Conservation (phyloP, 139 green algal species). For the Chloropicon primus region DNA sequence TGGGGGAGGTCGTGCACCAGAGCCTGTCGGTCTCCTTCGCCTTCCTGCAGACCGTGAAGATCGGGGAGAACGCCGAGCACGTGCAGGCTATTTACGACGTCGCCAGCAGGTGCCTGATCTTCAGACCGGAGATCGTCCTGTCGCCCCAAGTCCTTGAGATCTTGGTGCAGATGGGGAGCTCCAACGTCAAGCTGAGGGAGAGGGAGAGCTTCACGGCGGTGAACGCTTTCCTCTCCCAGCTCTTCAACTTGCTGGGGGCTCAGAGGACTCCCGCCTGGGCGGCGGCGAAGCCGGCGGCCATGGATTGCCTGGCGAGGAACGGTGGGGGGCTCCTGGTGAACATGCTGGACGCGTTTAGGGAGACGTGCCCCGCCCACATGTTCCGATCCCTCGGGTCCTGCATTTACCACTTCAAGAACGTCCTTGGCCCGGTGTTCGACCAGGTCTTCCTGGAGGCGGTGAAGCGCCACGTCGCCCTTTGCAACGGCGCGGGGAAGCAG, state of each 20-base stretch:
- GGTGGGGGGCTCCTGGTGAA: constrained; percentile 21
- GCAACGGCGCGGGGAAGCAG: too few species aligned
- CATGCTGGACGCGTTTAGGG: constrained; percentile 29
- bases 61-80: constrained; percentile 22
- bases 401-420: background rate
- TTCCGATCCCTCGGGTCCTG: constrained; percentile 23
- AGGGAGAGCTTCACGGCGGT: constrained; percentile 28
- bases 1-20: background rate
- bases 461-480: background rate
- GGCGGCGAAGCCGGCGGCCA: background rate
- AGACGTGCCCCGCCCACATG: constrained; percentile 46
- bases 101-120: constrained; percentile 42
- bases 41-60: background rate
- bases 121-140: constrained; percentile 36
- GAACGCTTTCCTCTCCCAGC: constrained; percentile 31
- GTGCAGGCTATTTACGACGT: constrained; percentile 30
- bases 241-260: constrained; percentile 13
- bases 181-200: constrained; percentile 24
- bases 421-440: background rate
- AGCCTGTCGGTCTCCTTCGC: background rate
- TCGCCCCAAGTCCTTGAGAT: constrained; percentile 1
- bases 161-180: constrained; percentile 27
- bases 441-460: background rate
- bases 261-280: background rate
- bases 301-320: constrained; percentile 2